Conservation (phyloP, 805 yeast genomes). For the Ascoidea asiatica region DNA sequence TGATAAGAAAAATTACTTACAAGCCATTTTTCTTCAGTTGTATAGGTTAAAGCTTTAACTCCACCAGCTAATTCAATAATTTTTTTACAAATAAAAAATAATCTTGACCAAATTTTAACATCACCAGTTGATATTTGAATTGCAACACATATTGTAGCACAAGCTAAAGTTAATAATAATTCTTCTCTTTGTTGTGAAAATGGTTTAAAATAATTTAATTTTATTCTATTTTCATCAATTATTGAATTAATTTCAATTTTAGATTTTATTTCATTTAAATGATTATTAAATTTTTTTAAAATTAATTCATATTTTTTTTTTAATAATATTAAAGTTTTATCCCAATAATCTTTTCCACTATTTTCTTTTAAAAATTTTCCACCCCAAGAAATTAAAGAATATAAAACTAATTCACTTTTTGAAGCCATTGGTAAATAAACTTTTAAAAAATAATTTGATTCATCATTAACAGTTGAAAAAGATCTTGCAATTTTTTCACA, state of each 20-base stretch:
- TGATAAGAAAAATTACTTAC: constrained; percentile 6
- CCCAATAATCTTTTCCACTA: not conserved
- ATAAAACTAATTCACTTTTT: constrained; percentile 2
- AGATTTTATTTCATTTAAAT: no score
- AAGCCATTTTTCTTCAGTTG: constrained; percentile 6
- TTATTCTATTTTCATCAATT: not conserved
- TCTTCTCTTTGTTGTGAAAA: not conserved
- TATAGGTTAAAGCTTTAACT: not conserved
- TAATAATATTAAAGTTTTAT: not conserved
- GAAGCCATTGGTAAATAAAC: constrained; percentile 7
- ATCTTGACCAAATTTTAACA: constrained; percentile 5
- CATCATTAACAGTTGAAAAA: not conserved
- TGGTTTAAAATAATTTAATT: not conserved
- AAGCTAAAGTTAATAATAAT: constrained; percentile 1
- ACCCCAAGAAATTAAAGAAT: constrained; percentile 8
- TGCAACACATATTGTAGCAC: constrained; percentile 4
- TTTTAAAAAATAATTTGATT: constrained; percentile 5
- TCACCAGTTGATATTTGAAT: constrained; percentile 9
- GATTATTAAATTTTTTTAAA: no score
- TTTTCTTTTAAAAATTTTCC: constrained; percentile 2
- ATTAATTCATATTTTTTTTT: not conserved
- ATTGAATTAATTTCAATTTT: not conserved
- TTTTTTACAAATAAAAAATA: constrained; percentile 1
- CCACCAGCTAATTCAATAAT: constrained; percentile 5
- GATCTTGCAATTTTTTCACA: not conserved